Evolutionary conservation across 768 basidiomycete species (phyloP), one percentile per base, ranked within the genome.

Genomic region (Mycena chlorophos): DNA sequence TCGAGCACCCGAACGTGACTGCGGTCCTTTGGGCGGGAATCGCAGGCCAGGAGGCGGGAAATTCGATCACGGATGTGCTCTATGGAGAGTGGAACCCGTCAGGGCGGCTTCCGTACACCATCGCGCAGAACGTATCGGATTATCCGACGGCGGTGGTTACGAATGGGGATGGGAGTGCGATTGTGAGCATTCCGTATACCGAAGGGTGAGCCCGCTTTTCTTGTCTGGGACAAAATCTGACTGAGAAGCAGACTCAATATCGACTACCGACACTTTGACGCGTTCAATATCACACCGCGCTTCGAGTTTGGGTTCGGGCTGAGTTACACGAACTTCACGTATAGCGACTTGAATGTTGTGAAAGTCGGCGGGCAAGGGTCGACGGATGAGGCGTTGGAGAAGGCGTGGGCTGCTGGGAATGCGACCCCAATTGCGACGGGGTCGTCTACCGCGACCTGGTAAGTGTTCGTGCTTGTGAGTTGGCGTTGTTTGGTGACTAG

Each of bases 251-350:
- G 78, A 3, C 74, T 90, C 49, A 68, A 81, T 49, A 86, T 91
- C 56, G 89, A 90, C 66, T 90, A 91, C 63, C 78, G 86, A 12
- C 78, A 81, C 69, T 88, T 89, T 58, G 87, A 89, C 29, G 46
- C 31, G 39, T 45, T 51, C 52, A 81, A 86, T 58, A 90, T 92
- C 59, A 78, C 77, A 0, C 91, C 91, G 3, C 88, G 89, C 31
- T 93, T 84, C 65, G 90, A 91, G 65, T 98, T 98, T 68, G 94
- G 94, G 4, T 95, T 86, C 66, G 94, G 94, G 0, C 68, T 95
- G 65, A 89, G 86, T 53, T 98, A 97, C 74, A 88, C 94, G 34
- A 79, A 72, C 2, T 98, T 95, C 69, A 70, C 79, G 28, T 95
- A 92, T 68, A 82, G 77, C 39, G 72, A 79, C 28, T 72, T 94